These are phyloP conservation scores for Picochlorum sp. DNA, from an alignment of 139 green algal genomes.

Conservation along the genomic window DNA sequence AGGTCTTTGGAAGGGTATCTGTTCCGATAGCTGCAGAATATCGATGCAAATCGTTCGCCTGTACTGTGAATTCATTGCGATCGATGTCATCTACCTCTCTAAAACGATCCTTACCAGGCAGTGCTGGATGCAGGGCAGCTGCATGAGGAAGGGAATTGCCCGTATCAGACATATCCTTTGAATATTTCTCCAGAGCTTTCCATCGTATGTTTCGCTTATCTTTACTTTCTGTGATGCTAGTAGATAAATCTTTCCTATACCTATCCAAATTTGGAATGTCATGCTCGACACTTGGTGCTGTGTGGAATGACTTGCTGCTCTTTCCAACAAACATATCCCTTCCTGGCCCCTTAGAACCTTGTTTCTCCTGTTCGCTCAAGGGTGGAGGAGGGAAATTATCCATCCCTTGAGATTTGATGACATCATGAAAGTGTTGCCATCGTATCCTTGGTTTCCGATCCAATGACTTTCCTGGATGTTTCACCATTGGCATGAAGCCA, in stretches of 20 bases:
- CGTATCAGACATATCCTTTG: slow-evolving; percentile 13
- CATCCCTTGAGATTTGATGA: slow-evolving; percentile 1
- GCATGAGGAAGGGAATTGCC: slow-evolving; percentile 25
- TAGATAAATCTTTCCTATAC: slow-evolving; percentile 4
- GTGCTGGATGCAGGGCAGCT: slow-evolving; percentile 25
- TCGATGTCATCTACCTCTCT: slow-evolving; percentile 10
- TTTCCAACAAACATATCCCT: too few relatives aligned
- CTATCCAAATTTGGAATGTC: slow-evolving; percentile 10
- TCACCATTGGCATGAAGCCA: slow-evolving; percentile 39
- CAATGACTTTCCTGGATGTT: slow-evolving; percentile 18
- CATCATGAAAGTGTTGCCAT: slow-evolving; percentile 36
- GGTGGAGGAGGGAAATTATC: slow-evolving; percentile 2
- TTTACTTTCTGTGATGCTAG: not conserved
- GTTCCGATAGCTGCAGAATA: not conserved
- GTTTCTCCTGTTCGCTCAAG: not conserved
- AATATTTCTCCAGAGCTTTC: slow-evolving; percentile 13
- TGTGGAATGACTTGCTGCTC: too few relatives aligned
- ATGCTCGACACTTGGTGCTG: not conserved
- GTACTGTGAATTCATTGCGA: slow-evolving; percentile 26
- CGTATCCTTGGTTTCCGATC: slow-evolving; percentile 33
- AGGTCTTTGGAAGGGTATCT: slow-evolving; percentile 7
- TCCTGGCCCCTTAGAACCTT: not conserved
- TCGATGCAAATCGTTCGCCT: slow-evolving; percentile 10
- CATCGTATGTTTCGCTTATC: not conserved
- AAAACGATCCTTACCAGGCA: slow-evolving; percentile 22